Evolutionary conservation across 176 grass and related monocot genomes (phyloP).

Genomic region (Calamus simplicifolius): DNA sequence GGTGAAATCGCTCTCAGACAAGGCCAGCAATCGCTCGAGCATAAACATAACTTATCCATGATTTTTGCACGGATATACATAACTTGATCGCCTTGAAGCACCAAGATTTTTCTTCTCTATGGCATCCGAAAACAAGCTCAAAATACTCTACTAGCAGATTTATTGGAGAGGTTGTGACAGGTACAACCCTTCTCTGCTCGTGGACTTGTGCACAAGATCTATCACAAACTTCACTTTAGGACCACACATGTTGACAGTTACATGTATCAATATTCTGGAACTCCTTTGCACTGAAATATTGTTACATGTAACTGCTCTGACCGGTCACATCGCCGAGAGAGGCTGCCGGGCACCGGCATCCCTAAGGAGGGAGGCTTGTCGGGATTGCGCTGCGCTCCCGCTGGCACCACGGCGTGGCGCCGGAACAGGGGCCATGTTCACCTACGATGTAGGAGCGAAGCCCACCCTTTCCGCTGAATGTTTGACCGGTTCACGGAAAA

Average conservation of each 20-base stretch:
- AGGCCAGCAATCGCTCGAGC: slow-evolving; percentile 84
- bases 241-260: slow-evolving; percentile 19
- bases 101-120: slow-evolving; percentile 57
- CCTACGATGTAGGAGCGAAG: no score
- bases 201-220: slow-evolving; percentile 66
- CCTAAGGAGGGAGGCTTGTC: no score
- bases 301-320: no score
- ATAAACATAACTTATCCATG: slow-evolving; percentile 88
- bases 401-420: no score
- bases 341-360: no score
- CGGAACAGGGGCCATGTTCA: no score
- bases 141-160: slow-evolving; percentile 50
- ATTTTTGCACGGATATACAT: slow-evolving; percentile 44
- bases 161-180: slow-evolving; percentile 71
- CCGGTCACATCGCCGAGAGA: no score
- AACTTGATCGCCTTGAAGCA: slow-evolving; percentile 68
- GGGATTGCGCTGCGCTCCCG: no score
- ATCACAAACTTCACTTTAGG: slow-evolving; percentile 78
- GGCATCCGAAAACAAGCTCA: slow-evolving; percentile 54
- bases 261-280: slow-evolving; percentile 22
- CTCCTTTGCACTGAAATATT: slow-evolving; percentile 50
- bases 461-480: no score
- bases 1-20: no score
- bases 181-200: slow-evolving; percentile 55
- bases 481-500: slow-evolving; percentile 31